Conservation (phyloP, 331 rosid genomes). For the Cydonia oblonga region DNA sequence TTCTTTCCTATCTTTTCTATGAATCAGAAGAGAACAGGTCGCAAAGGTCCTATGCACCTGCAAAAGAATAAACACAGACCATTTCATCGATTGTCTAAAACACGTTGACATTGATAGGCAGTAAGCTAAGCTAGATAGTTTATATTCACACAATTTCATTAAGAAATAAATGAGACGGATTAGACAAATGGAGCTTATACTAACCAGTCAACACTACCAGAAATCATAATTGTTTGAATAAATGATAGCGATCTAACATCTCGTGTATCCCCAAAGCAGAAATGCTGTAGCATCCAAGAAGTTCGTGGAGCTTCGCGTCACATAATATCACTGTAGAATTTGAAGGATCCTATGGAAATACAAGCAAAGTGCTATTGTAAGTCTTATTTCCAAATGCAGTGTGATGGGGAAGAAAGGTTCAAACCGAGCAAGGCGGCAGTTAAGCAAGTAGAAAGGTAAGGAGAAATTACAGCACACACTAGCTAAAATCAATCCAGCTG, state of each 20-base stretch:
- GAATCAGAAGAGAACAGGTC: constrained; percentile 21
- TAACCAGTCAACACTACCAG: constrained; percentile 27
- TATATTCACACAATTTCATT: background rate
- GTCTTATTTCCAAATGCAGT: background rate
- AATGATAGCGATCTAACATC: constrained; percentile 52
- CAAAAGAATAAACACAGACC: constrained; percentile 7
- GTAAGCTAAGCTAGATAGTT: background rate
- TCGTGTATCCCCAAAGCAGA: constrained; percentile 58
- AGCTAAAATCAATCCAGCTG: background rate
- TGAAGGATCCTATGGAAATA: constrained; percentile 47
- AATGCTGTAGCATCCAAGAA: constrained; percentile 69
- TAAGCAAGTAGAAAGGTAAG: background rate
- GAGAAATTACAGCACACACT: background rate
- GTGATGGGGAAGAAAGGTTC: background rate
- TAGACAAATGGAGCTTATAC: constrained; percentile 11
- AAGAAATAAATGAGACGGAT: background rate
- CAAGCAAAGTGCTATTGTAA: background rate
- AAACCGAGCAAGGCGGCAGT: background rate
- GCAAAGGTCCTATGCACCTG: constrained; percentile 31
- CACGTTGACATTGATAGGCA: background rate
- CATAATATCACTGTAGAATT: constrained; percentile 59
- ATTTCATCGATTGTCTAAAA: constrained; percentile 4
- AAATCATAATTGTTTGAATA: constrained; percentile 31
- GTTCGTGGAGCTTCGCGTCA: constrained; percentile 60
- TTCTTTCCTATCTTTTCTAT: constrained; percentile 30